Evolutionary conservation across 345 rosid genomes (phyloP).

Genomic region (Salix suchowensis): DNA sequence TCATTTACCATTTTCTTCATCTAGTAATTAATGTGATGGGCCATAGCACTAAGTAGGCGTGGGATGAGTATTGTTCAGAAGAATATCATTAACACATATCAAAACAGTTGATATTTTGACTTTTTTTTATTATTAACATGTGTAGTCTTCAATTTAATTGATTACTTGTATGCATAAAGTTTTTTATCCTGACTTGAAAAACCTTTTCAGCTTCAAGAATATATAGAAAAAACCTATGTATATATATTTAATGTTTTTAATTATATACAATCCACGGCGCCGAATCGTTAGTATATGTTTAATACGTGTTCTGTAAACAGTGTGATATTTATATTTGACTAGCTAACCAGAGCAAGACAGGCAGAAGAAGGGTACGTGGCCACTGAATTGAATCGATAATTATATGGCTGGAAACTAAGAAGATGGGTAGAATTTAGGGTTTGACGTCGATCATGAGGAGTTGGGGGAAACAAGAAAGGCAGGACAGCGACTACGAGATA

Average conservation of each 20-base stretch:
- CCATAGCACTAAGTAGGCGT: no score
- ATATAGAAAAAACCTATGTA: no score
- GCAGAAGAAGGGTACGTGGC: neutral
- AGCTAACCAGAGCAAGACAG: neutral
- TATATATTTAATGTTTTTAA: no score
- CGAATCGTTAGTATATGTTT: neutral
- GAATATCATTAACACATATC: no score
- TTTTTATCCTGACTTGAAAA: no score
- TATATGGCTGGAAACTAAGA: neutral
- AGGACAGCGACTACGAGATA: slow-evolving; percentile 11
- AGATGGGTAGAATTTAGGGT: slow-evolving; percentile 9
- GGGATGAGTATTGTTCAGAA: no score
- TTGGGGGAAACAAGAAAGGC: neutral
- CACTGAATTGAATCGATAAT: neutral
- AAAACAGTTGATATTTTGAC: no score
- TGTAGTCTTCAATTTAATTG: no score
- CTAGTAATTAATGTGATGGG: neutral
- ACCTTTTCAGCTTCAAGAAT: no score
- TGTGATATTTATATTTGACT: neutral
- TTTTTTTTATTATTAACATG: no score
- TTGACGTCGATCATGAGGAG: slow-evolving; percentile 26
- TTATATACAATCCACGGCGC: no score
- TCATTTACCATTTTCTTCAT: neutral
- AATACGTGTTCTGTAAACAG: neutral
- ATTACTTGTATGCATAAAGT: no score